These are phyloP conservation scores for Fusarium anguioides DNA, from an alignment of 2,329 filamentous ascomycete species.

Conservation along the genomic window DNA sequence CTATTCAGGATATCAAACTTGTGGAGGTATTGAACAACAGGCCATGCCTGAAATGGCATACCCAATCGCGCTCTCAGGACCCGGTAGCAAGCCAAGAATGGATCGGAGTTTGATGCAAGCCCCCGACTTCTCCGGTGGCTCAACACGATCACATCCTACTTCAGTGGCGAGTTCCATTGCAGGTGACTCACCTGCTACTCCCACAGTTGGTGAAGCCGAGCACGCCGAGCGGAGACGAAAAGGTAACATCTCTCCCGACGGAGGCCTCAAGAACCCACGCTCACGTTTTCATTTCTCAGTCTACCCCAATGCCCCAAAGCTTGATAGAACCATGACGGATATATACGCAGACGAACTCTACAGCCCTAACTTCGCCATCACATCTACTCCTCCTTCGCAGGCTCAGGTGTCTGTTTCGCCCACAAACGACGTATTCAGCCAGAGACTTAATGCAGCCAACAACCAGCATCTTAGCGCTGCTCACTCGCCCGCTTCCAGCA, in stretches of 20 bases:
- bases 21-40: slow-evolving; percentile 49
- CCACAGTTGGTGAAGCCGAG: slow-evolving; percentile 62
- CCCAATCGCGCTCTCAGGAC: slow-evolving; percentile 53
- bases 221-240: slow-evolving; percentile 62
- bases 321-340: slow-evolving; percentile 88
- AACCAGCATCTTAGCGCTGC: slow-evolving; percentile 74
- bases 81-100: slow-evolving; percentile 50
- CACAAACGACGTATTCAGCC: slow-evolving; percentile 72
- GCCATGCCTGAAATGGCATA: slow-evolving; percentile 55
- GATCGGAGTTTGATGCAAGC: slow-evolving; percentile 59
- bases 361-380: slow-evolving; percentile 73
- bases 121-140: slow-evolving; percentile 57
- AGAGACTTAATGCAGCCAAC: slow-evolving; percentile 83
- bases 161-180: slow-evolving; percentile 68
- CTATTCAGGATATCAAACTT: slow-evolving; percentile 57
- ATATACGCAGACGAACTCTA: slow-evolving; percentile 87
- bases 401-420: slow-evolving; percentile 60
- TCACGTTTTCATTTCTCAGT: slow-evolving; percentile 68
- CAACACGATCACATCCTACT: slow-evolving; percentile 60
- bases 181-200: slow-evolving; percentile 70
- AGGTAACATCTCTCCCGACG: slow-evolving; percentile 57
- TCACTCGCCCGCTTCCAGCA: slow-evolving; percentile 60
- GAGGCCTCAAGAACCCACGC: slow-evolving; percentile 51
- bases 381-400: slow-evolving; percentile 64
- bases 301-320: slow-evolving; percentile 72